Percentiles rank a stretch among this genome's conserved stretches.
phyloP scores from a whole-genome alignment of 768 basidiomycete species.

The Cystobasidium onofrii region DNA sequence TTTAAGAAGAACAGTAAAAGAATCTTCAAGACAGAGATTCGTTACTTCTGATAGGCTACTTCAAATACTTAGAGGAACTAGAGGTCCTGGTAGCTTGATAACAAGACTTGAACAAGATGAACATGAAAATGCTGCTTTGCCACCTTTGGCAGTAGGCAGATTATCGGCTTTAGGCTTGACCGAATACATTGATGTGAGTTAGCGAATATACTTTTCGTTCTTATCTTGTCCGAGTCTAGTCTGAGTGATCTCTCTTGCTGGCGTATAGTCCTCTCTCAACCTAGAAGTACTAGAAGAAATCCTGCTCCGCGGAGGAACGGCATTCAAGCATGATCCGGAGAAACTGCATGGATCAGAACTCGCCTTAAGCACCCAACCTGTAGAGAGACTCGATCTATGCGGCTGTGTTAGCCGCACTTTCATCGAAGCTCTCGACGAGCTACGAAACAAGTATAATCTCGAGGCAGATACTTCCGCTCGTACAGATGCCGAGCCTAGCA shows the following conservation, averaged over 20 bases:
- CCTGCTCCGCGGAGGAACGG: constrained; percentile 63
- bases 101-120: constrained; percentile 28
- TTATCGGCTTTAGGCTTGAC: constrained; percentile 84
- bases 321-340: background rate
- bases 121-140: background rate
- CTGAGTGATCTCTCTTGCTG: too few relatives aligned
- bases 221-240: too few relatives aligned
- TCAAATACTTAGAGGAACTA: constrained; percentile 41
- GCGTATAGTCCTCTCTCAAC: constrained; percentile 60
- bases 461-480: constrained; percentile 1
- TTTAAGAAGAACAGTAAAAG: constrained; percentile 83
- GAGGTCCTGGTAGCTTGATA: constrained; percentile 29
- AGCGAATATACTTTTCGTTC: too few relatives aligned
- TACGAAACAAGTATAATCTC: constrained; percentile 57
- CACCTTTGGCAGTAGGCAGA: constrained; percentile 72
- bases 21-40: constrained; percentile 79
- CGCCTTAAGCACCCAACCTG: constrained; percentile 46
- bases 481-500: constrained; percentile 44
- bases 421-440: constrained; percentile 72
- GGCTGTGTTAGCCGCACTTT: constrained; percentile 90
- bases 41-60: constrained; percentile 78
- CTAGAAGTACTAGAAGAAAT: constrained; percentile 77
- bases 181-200: constrained; percentile 82
- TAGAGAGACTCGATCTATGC: constrained; percentile 85
- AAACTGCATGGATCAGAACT: background rate